Conservation (phyloP, 257 asterid species). For the Salvia miltiorrhiza region DNA sequence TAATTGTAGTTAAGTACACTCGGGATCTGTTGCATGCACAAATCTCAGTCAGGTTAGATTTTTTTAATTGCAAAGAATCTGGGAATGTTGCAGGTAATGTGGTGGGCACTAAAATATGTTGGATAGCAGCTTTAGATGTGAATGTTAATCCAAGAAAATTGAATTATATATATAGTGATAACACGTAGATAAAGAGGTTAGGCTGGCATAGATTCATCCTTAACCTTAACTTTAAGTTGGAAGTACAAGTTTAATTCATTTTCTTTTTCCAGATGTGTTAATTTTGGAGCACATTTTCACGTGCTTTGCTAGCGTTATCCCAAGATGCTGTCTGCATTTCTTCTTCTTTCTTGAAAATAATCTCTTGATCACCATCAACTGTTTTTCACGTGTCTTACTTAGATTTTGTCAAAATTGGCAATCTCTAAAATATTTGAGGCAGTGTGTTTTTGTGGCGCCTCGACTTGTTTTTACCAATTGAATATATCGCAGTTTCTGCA, state of each 20-base stretch:
- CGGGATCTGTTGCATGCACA: slow-evolving; percentile 43
- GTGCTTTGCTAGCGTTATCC: slow-evolving; percentile 22
- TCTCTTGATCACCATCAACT: background rate
- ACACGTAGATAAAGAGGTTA: background rate
- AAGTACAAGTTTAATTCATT: slow-evolving; percentile 34
- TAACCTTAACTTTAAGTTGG: slow-evolving; percentile 15
- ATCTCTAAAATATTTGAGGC: background rate
- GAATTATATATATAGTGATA: background rate
- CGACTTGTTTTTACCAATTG: background rate
- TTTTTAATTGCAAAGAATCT: background rate
- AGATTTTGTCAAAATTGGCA: background rate
- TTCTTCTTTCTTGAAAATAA: background rate
- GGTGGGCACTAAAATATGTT: slow-evolving; percentile 12
- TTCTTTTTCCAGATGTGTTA: slow-evolving; percentile 35
- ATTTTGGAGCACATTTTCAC: slow-evolving; percentile 38
- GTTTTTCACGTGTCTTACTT: background rate
- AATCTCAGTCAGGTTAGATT: slow-evolving; percentile 11
- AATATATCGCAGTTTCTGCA: background rate
- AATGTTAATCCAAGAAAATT: background rate
- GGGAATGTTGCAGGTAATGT: slow-evolving; percentile 30
- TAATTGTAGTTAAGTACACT: slow-evolving; percentile 40
- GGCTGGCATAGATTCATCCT: slow-evolving; percentile 18
- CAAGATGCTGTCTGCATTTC: slow-evolving; percentile 38
- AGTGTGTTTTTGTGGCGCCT: background rate
- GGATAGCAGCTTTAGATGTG: slow-evolving; percentile 19